Conservation (phyloP, 2,329 filamentous ascomycete genomes). For the Neophaeococcomyces aloes region DNA sequence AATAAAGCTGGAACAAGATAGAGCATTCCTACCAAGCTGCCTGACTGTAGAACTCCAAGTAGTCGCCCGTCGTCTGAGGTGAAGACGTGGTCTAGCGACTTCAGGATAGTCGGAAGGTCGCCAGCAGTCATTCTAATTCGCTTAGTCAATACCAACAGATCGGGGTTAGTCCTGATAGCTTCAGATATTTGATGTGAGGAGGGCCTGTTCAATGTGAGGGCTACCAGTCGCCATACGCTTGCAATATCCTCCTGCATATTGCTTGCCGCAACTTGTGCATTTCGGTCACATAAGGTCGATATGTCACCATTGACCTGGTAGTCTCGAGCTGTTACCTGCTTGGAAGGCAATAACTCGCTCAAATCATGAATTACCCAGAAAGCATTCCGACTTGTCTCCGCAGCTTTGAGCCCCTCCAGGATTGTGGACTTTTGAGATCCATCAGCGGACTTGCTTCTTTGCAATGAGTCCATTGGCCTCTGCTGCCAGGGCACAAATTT, state of each 20-base stretch:
- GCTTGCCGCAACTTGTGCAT: slow-evolving; percentile 64
- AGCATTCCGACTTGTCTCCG: slow-evolving; percentile 47
- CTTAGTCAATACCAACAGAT: not conserved
- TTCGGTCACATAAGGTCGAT: slow-evolving; percentile 71
- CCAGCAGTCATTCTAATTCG: too few species aligned
- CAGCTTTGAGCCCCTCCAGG: slow-evolving; percentile 43
- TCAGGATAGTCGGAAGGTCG: not conserved
- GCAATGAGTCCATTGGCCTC: slow-evolving; percentile 7
- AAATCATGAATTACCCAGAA: slow-evolving; percentile 64
- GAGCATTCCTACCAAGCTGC: slow-evolving; percentile 44
- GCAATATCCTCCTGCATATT: slow-evolving; percentile 61
- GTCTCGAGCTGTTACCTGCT: slow-evolving; percentile 61
- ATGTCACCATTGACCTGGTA: slow-evolving; percentile 80
- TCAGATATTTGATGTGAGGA: not conserved
- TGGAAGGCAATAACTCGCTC: slow-evolving; percentile 63
- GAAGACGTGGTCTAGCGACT: not conserved
- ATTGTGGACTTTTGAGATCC: slow-evolving; percentile 44
- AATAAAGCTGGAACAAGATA: slow-evolving; percentile 51
- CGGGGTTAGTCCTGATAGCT: not conserved
- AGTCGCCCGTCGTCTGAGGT: too few species aligned
- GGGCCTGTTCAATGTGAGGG: slow-evolving; percentile 49
- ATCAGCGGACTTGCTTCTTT: slow-evolving; percentile 42
- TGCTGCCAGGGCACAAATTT: slow-evolving; percentile 7
- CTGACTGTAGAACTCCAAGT: slow-evolving; percentile 37
- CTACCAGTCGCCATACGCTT: slow-evolving; percentile 73